Percentiles rank a stretch among this genome's conserved stretches.
phyloP scores from a whole-genome alignment of 2,329 filamentous ascomycete species.

The Verticillium isaacii region DNA sequence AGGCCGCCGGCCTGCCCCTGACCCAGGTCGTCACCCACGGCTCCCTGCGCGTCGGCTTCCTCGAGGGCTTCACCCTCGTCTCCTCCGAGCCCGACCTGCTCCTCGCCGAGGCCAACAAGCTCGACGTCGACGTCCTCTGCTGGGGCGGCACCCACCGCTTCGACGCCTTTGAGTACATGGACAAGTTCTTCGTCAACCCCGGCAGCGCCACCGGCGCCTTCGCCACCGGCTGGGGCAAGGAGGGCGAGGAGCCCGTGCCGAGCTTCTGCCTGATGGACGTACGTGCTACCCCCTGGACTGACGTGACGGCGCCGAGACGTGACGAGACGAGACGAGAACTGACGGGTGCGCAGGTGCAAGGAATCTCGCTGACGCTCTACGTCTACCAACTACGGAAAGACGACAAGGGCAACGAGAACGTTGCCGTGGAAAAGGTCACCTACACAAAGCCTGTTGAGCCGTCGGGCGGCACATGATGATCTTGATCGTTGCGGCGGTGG shows the following conservation, averaged over 20 bases:
- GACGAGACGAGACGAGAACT: neutral
- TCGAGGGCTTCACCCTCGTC: constrained; percentile 65
- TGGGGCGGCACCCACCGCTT: constrained; percentile 65
- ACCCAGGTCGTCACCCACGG: constrained; percentile 64
- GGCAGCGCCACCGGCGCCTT: constrained; percentile 63
- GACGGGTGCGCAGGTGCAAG: constrained; percentile 66
- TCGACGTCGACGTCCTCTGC: constrained; percentile 66
- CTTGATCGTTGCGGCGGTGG: neutral
- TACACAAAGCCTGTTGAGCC: constrained; percentile 72
- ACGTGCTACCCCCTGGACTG: constrained; percentile 34
- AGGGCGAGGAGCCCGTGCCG: constrained; percentile 70
- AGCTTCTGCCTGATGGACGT: constrained; percentile 99
- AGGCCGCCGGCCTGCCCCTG: constrained; percentile 60
- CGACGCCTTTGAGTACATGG: constrained; percentile 69
- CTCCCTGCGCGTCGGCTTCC: constrained; percentile 59
- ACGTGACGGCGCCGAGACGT: too few relatives aligned
- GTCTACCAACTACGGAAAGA: constrained; percentile 84
- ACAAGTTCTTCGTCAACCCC: constrained; percentile 69
- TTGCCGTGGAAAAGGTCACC: constrained; percentile 81
- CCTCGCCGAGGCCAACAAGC: constrained; percentile 62
- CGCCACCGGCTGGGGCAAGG: constrained; percentile 51
- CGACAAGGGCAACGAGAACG: constrained; percentile 70
- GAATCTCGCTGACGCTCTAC: constrained; percentile 91
- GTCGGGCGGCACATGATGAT: constrained; percentile 44
- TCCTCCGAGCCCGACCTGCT: constrained; percentile 63